phyloP scores from a whole-genome alignment of 164 flowering plant species.

The Pachysandra terminalis region DNA sequence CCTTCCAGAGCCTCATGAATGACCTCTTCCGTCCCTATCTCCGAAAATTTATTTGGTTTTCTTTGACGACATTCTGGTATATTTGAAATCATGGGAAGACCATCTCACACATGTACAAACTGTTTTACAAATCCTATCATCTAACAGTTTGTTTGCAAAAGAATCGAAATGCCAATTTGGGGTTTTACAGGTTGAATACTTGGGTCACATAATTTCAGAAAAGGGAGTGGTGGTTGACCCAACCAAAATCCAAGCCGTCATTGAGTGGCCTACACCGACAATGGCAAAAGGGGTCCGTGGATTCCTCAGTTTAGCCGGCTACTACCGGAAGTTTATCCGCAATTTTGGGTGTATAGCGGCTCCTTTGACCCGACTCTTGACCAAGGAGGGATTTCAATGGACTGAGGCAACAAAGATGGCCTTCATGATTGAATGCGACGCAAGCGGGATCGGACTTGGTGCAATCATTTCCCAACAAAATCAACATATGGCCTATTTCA shows the following conservation, averaged over 20 bases:
- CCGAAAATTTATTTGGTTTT: constrained; percentile 7
- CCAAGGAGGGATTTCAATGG: constrained; percentile 14
- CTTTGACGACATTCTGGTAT: constrained; percentile 13
- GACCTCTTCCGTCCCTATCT: neutral
- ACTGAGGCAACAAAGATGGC: neutral
- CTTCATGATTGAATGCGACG: constrained; percentile 13
- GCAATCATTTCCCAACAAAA: constrained; percentile 2
- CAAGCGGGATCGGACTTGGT: constrained; percentile 8
- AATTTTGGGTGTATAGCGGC: constrained; percentile 5
- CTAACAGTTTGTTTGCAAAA: neutral
- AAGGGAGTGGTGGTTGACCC: constrained; percentile 7
- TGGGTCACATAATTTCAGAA: neutral
- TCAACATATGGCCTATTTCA: constrained; percentile 12
- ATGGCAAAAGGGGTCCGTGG: neutral
- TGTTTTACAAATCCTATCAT: neutral
- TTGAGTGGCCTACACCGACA: constrained; percentile 13
- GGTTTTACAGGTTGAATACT: neutral
- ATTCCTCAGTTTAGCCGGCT: neutral
- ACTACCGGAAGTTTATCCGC: constrained; percentile 1
- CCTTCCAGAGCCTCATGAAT: constrained; percentile 8
- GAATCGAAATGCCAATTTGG: constrained; percentile 2
- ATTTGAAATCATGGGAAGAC: constrained; percentile 5
- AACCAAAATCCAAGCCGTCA: constrained; percentile 9
- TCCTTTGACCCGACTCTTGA: constrained; percentile 7
- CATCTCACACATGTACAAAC: constrained; percentile 6